A percentile compares a stretch with the other conserved stretches of the same genome.
Evolutionary conservation across 306 rosid genomes (phyloP).

Genomic region (Prunus padus): DNA sequence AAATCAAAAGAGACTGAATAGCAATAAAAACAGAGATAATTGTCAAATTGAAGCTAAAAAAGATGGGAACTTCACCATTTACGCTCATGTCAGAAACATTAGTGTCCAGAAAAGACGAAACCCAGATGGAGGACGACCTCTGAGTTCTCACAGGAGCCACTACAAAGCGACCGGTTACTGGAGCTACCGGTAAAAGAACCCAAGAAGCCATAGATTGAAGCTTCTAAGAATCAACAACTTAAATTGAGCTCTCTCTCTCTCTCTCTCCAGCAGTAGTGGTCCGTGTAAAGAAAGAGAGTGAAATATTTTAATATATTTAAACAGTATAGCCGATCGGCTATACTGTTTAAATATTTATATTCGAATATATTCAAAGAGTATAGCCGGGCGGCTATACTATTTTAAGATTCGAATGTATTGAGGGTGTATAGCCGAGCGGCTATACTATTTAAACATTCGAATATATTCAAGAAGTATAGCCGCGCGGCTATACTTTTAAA

Average conservation of each 20-base stretch:
- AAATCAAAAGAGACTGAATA: background rate
- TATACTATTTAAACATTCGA: too few relatives aligned
- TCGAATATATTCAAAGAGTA: too few relatives aligned
- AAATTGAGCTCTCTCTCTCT: conserved; percentile 13
- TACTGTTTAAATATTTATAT: too few relatives aligned
- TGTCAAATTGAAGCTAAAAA: background rate
- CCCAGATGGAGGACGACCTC: conserved; percentile 23
- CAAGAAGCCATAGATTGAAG: conserved; percentile 55
- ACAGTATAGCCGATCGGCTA: too few relatives aligned
- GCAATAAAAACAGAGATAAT: background rate
- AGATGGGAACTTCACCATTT: conserved; percentile 42
- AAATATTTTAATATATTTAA: too few relatives aligned
- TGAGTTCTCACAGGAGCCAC: conserved; percentile 26
- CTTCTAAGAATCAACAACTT: background rate
- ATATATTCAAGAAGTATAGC: too few relatives aligned
- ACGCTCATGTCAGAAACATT: conserved; percentile 32
- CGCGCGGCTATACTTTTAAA: too few relatives aligned
- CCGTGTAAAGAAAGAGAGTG: too few relatives aligned
- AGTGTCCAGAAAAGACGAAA: conserved; percentile 71
- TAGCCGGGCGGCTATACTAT: too few relatives aligned
- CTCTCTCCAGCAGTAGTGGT: too few relatives aligned
- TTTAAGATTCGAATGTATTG: too few relatives aligned
- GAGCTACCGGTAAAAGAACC: conserved; percentile 50
- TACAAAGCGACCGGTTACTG: conserved; percentile 42
- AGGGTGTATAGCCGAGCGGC: too few relatives aligned